Conservation (phyloP, 2,329 filamentous ascomycete genomes). For the Penicillium sp. region DNA sequence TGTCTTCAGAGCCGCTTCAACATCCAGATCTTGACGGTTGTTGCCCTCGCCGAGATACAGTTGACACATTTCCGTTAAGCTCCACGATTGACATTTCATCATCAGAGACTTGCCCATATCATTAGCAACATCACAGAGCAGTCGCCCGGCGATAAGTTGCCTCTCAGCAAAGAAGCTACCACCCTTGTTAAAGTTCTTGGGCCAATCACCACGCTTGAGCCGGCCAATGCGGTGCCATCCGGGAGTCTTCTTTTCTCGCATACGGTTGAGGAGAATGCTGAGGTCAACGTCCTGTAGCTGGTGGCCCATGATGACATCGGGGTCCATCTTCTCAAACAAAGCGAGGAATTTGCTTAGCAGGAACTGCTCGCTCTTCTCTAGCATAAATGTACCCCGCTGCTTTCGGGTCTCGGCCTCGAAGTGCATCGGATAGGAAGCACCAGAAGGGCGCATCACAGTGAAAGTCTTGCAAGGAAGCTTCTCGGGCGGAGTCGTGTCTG, state of each 20-base stretch:
- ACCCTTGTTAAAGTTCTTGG: constrained; percentile 74
- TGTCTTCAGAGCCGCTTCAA: constrained; percentile 76
- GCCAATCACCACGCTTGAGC: constrained; percentile 79
- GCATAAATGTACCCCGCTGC: constrained; percentile 69
- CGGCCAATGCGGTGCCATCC: constrained; percentile 93
- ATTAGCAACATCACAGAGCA: constrained; percentile 91
- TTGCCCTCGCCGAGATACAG: constrained; percentile 73
- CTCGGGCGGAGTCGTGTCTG: constrained; percentile 81
- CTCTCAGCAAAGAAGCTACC: constrained; percentile 90
- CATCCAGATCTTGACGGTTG: constrained; percentile 77
- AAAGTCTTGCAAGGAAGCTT: constrained; percentile 86
- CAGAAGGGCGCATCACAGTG: constrained; percentile 79
- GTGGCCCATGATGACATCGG: constrained; percentile 89
- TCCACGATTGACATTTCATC: constrained; percentile 97
- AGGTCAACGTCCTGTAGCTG: constrained; percentile 97
- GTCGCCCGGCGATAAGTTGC: constrained; percentile 77
- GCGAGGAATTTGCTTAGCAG: constrained; percentile 85
- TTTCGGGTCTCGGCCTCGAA: constrained; percentile 75
- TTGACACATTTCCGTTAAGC: constrained; percentile 93
- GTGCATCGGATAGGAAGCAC: constrained; percentile 70
- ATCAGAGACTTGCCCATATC: constrained; percentile 96
- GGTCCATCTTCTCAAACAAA: constrained; percentile 79
- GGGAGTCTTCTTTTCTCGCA: constrained; percentile 84
- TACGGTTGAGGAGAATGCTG: constrained; percentile 77
- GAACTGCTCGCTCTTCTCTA: constrained; percentile 77